Evolutionary conservation across 495 filamentous ascomycete species (phyloP).

Genomic region (Rhizodiscina lignyota): DNA sequence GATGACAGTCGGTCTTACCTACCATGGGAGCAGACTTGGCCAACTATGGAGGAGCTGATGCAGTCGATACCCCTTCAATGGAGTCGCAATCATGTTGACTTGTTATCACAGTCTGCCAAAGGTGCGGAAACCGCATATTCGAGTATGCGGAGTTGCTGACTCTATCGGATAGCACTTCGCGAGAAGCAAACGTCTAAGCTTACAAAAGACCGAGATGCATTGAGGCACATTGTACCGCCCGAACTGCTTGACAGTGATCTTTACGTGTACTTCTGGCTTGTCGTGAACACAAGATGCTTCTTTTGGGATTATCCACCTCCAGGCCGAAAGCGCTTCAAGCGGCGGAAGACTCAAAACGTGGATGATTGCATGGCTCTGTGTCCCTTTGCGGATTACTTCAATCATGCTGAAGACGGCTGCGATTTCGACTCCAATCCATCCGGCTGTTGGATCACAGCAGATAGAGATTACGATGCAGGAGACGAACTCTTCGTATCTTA

Average conservation of each 20-base stretch:
- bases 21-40: neutral
- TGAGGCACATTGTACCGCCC: neutral
- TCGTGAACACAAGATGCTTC: conserved; percentile 73
- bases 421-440: conserved; percentile 39
- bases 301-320: conserved; percentile 34
- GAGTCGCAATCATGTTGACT: neutral
- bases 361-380: conserved; percentile 68
- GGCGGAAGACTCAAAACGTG: conserved; percentile 25
- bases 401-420: conserved; percentile 55
- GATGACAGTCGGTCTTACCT: neutral
- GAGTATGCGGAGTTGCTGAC: too few species aligned
- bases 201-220: neutral
- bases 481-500: conserved; percentile 73
- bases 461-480: conserved; percentile 37
- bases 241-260: conserved; percentile 16
- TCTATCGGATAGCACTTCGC: neutral
- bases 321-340: conserved; percentile 25
- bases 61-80: neutral
- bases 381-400: conserved; percentile 81
- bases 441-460: conserved; percentile 44
- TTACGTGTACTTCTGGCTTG: conserved; percentile 57
- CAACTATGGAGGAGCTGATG: neutral
- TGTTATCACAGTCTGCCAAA: neutral
- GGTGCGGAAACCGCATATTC: too few species aligned
- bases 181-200: neutral